Evolutionary conservation across 352 stramenopile genomes (phyloP), one percentile per base, ranked within the genome.

Genomic region (Pseudoperonospora humuli): DNA sequence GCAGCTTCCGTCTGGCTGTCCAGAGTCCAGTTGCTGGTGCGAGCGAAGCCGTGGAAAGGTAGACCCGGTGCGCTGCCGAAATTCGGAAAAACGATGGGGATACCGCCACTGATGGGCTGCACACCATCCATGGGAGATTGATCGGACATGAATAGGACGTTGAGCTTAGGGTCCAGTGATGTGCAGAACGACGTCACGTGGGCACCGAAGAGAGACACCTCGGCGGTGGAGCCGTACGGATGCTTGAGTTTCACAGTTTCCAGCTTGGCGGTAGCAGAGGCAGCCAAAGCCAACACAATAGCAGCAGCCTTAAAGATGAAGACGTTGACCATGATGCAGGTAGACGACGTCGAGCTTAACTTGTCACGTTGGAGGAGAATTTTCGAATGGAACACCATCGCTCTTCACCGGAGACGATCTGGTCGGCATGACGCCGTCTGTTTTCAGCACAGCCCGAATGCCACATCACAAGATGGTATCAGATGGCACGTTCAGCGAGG

Each of bases 11-110:
- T 32, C 5, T 48, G n/a, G 13, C 46, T 34, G 3, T 41, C 45
- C n/a, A 75, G 23, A 0, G 61, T 68, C 64, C 67, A 78, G 15
- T 67, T 63, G 29, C 47, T 69, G 6, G 55, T 75, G 17, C 86
- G 75, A 14, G 86, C 74, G 61, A 96, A 97, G 19, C 88, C 90
- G 64, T 97, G 88, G 32, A 81, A 61, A 0, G 79, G 76, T 27
- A 91, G 69, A n/a, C 41, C 60, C 23, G 46, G 44, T 1, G 54
- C 50, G 20, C 45, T 62, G 33, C 85, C 86, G 66, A 96, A 97
- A 54, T 96, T 80, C 13, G 90, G 90, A 56, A 96, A 97, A 8
- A 96, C 78, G 3, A 97, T 24, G 5, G 90, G 86, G 19, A 97
- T 93, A 13, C 87, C 87, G 26, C 90, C 88, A n/a, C 79, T 67